phyloP scores from a whole-genome alignment of 768 basidiomycete genomes.

The Leucogyrophana mollusca region DNA sequence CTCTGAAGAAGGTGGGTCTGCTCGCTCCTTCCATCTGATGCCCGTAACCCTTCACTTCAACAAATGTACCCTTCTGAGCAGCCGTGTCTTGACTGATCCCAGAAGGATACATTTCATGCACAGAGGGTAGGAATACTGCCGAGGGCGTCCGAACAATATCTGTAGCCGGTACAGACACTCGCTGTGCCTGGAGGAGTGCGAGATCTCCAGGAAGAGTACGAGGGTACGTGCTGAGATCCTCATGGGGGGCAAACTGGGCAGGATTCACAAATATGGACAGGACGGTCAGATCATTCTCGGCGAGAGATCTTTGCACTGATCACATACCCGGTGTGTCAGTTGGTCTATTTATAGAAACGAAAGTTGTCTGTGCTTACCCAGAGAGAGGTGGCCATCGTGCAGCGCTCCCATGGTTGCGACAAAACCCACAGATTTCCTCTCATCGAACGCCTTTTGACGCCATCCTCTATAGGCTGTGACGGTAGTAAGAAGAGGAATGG shows the following conservation, averaged over 20 bases:
- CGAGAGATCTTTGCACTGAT: slow-evolving; percentile 74
- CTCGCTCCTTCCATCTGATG: slow-evolving; percentile 91
- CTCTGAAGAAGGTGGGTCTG: slow-evolving; percentile 90
- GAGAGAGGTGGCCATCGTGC: slow-evolving; percentile 88
- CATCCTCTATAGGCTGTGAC: slow-evolving; percentile 68
- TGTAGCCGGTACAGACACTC: slow-evolving; percentile 22
- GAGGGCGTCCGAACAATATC: slow-evolving; percentile 43
- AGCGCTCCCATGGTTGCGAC: slow-evolving; percentile 99
- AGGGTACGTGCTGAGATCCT: slow-evolving; percentile 90
- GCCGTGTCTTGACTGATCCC: slow-evolving; percentile 78
- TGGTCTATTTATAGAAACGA: not conserved
- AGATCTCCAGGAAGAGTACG: slow-evolving; percentile 81
- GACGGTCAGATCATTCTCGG: slow-evolving; percentile 81
- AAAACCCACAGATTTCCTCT: slow-evolving; percentile 75
- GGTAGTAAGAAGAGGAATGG: slow-evolving; percentile 54
- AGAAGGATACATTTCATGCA: slow-evolving; percentile 88
- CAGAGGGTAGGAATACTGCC: slow-evolving; percentile 79
- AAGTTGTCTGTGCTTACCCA: slow-evolving; percentile 56
- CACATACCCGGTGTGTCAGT: slow-evolving; percentile 1
- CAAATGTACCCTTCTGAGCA: slow-evolving; percentile 82
- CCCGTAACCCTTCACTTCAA: slow-evolving; percentile 88
- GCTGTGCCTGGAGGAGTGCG: slow-evolving; percentile 47
- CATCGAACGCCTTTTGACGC: slow-evolving; percentile 61
- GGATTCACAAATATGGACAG: slow-evolving; percentile 98
- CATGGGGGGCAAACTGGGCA: slow-evolving; percentile 93